Conservation (phyloP, 116 monocot genomes). For the Posidonia oceanica region DNA sequence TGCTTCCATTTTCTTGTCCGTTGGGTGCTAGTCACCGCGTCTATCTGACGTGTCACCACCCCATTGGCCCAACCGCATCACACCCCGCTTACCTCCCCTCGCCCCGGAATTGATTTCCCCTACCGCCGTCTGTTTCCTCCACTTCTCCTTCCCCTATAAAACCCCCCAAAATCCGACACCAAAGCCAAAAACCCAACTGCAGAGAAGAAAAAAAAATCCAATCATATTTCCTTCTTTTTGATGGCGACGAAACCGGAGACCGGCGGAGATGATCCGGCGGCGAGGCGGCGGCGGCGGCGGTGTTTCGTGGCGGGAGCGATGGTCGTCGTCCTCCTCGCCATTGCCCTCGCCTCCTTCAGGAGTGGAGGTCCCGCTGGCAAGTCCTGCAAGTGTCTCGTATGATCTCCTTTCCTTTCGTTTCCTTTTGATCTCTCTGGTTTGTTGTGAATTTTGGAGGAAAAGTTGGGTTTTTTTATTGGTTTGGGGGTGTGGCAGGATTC, state of each 20-base stretch:
- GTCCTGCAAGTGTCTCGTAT: conserved; percentile 6
- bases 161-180: too few species aligned
- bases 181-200: neutral
- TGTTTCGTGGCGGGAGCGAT: neutral
- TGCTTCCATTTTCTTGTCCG: too few species aligned
- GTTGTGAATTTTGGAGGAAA: neutral
- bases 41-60: neutral
- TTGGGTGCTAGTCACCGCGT: too few species aligned
- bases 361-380: neutral
- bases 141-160: neutral
- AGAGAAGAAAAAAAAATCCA: neutral
- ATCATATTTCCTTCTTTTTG: neutral
- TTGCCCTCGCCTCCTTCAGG: neutral
- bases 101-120: neutral
- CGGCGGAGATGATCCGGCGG: neutral
- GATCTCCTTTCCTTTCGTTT: neutral
- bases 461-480: neutral
- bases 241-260: conserved; percentile 6
- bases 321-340: neutral
- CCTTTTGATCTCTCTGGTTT: neutral
- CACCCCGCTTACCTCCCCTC: neutral
- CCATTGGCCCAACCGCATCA: neutral
- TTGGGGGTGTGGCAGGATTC: neutral
- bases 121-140: neutral
- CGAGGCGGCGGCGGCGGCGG: neutral